phyloP scores from a whole-genome alignment of 768 basidiomycete genomes.

The Lentinus tigrinus region DNA sequence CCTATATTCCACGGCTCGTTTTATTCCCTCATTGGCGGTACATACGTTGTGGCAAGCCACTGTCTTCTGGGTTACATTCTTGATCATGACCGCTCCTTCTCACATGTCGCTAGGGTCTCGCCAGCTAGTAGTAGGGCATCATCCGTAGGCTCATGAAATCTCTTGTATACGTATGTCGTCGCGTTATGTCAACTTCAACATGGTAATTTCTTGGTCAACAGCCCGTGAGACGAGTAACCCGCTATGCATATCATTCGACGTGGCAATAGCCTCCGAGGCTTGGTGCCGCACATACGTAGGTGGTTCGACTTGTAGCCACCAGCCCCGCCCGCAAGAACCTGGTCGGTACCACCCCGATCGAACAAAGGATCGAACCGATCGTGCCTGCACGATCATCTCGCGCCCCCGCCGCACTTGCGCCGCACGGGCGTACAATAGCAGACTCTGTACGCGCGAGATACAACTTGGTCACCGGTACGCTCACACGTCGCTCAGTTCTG shows the following conservation, averaged over 20 bases:
- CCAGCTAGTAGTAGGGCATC: not conserved
- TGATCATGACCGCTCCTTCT: constrained; percentile 10
- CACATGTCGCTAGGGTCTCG: constrained; percentile 12
- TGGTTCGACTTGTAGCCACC: not conserved
- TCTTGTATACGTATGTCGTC: constrained; percentile 21
- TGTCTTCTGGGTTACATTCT: constrained; percentile 6
- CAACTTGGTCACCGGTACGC: not conserved
- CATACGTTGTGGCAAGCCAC: constrained; percentile 4
- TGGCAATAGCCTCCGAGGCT: not conserved
- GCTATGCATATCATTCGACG: not conserved
- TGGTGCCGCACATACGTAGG: not conserved
- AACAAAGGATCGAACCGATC: not conserved
- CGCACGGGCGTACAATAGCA: not conserved
- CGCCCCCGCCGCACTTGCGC: not conserved
- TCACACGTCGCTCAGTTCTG: not conserved
- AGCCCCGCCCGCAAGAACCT: not conserved
- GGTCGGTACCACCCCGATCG: not conserved
- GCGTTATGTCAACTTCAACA: not conserved
- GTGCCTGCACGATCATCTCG: not conserved
- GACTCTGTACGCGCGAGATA: not conserved
- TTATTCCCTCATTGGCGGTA: constrained; percentile 8
- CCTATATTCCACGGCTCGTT: constrained; percentile 11
- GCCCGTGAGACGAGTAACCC: not conserved
- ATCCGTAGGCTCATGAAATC: not conserved
- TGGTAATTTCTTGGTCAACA: not conserved